Evolutionary conservation across 108 stramenopile genomes (phyloP).

Genomic region (Nitzschia putrida): DNA sequence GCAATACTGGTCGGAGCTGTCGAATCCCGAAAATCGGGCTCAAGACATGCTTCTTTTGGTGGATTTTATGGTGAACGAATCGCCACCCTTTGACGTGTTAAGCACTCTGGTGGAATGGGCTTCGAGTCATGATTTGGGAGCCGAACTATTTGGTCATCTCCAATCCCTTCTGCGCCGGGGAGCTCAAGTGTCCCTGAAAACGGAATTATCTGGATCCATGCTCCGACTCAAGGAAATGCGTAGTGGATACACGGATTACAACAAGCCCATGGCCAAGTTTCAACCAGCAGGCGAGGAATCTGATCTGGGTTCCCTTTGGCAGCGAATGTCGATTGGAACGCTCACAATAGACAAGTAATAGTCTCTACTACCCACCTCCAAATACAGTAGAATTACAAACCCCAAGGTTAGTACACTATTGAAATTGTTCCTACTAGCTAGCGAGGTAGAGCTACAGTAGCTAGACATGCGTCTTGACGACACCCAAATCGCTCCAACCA

Average conservation of each 20-base stretch:
- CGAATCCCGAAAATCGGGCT: conserved; percentile 6
- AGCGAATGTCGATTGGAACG: conserved; percentile 45
- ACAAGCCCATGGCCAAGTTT: neutral
- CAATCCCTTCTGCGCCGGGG: conserved; percentile 47
- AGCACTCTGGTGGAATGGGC: conserved; percentile 51
- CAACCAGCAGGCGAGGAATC: neutral
- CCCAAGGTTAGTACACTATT: neutral
- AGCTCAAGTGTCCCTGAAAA: conserved; percentile 48
- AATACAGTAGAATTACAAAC: neutral
- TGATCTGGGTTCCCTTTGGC: conserved; percentile 38
- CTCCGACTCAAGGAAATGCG: conserved; percentile 64
- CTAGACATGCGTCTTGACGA: too few relatives aligned
- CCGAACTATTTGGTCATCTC: conserved; percentile 36
- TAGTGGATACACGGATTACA: conserved; percentile 14
- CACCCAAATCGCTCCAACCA: too few relatives aligned
- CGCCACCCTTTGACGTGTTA: conserved; percentile 54
- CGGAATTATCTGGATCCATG: conserved; percentile 69
- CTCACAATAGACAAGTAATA: conserved; percentile 49
- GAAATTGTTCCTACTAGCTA: too few relatives aligned
- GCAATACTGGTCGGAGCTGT: conserved; percentile 21
- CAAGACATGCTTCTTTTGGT: conserved; percentile 44
- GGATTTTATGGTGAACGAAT: conserved; percentile 47
- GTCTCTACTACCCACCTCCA: neutral
- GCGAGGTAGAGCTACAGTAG: too few relatives aligned
- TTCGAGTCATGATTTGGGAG: conserved; percentile 29